These are phyloP conservation scores for Cydonia oblonga DNA, from an alignment of 331 rosid genomes.

Conservation along the genomic window DNA sequence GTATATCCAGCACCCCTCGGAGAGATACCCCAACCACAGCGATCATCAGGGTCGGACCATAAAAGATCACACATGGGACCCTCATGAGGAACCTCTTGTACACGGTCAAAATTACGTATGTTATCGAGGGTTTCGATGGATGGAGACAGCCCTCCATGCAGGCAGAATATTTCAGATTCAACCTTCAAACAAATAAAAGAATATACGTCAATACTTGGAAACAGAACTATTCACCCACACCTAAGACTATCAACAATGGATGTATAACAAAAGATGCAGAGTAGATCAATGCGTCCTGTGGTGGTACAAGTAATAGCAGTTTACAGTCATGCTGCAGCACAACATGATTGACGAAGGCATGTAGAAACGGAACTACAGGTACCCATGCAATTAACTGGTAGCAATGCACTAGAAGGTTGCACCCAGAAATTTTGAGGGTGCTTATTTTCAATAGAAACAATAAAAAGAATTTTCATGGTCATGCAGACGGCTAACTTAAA, in stretches of 20 bases:
- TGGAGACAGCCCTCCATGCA: slow-evolving; percentile 89
- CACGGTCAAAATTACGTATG: slow-evolving; percentile 83
- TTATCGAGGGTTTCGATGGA: slow-evolving; percentile 84
- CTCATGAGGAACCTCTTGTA: slow-evolving; percentile 95
- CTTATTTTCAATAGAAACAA: background rate
- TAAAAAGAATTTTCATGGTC: background rate
- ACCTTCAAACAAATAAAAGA: slow-evolving; percentile 33
- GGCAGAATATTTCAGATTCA: slow-evolving; percentile 91
- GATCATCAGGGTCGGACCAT: slow-evolving; percentile 96
- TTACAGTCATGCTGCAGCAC: background rate
- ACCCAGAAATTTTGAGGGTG: background rate
- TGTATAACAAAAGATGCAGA: background rate
- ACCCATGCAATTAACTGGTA: background rate
- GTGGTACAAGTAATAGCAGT: background rate
- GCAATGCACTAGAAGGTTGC: background rate
- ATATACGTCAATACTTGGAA: background rate
- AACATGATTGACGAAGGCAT: background rate
- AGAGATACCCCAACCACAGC: slow-evolving; percentile 97
- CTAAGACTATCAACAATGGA: background rate
- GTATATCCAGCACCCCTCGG: slow-evolving; percentile 95
- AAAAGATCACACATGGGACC: slow-evolving; percentile 97
- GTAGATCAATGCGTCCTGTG: background rate
- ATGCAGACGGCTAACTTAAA: background rate
- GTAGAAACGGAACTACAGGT: background rate
- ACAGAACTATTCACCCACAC: background rate